A percentile compares a stretch with the other conserved stretches of the same genome.
Conservation (phyloP, 2,329 filamentous ascomycete genomes). For the Cylindrodendrum hubeiense region DNA sequence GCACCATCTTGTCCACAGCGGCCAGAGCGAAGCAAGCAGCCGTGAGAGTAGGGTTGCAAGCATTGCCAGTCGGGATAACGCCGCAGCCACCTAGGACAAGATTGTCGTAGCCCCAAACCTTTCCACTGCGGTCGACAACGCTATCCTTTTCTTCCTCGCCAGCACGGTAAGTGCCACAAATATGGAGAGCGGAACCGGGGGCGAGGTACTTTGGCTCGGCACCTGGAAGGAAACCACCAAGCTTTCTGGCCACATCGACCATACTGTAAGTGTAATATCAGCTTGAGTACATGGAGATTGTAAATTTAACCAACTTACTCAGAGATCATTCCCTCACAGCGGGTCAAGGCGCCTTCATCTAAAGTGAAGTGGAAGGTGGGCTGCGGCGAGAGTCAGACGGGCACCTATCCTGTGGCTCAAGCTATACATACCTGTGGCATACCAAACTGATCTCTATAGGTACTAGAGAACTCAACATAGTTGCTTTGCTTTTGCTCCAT, state of each 20-base stretch:
- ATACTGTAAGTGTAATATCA: not conserved
- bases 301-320: not conserved
- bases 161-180: constrained; percentile 12
- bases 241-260: constrained; percentile 5
- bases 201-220: constrained; percentile 19
- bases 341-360: not conserved
- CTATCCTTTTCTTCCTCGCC: not conserved
- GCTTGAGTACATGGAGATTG: not conserved
- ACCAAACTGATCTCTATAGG: not conserved
- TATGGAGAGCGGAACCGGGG: constrained; percentile 12
- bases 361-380: constrained; percentile 10
- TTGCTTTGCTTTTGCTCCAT: not conserved
- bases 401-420: not conserved
- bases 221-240: constrained; percentile 12
- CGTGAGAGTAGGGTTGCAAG: constrained; percentile 16
- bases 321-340: not conserved
- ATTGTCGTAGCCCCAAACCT: constrained; percentile 12
- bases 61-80: constrained; percentile 9
- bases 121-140: constrained; percentile 1
- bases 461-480: not conserved
- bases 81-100: constrained; percentile 8
- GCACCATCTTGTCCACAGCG: not conserved
- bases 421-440: constrained; percentile 8
- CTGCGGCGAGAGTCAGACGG: not conserved
- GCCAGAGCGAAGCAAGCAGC: constrained; percentile 12